A percentile compares a stretch with the other conserved stretches of the same genome.
phyloP scores from a whole-genome alignment of 257 asterid species.

The Petrea volubilis region DNA sequence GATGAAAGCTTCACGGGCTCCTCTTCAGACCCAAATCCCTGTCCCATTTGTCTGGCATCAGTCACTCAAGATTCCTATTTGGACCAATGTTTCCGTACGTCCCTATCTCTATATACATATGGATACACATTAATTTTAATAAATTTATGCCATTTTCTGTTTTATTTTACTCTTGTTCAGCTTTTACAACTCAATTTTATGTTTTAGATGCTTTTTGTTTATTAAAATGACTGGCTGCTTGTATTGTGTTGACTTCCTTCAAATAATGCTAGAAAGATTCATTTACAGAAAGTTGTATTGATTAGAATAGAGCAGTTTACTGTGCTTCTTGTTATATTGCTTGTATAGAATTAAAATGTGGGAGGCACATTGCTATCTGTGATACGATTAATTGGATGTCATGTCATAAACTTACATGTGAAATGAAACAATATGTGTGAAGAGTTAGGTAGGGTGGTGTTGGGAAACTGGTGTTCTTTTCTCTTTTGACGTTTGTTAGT shows the following conservation, averaged over 20 bases:
- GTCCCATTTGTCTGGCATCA: slow-evolving; percentile 66
- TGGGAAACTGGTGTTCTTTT: neutral
- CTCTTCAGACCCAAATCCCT: slow-evolving; percentile 44
- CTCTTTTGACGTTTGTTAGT: neutral
- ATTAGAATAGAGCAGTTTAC: neutral
- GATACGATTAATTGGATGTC: neutral
- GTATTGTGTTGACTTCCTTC: neutral
- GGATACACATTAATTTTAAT: neutral
- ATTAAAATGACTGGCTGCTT: neutral
- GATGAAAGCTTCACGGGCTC: slow-evolving; percentile 29
- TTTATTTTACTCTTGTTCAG: neutral
- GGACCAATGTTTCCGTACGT: slow-evolving; percentile 75
- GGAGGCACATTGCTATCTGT: neutral
- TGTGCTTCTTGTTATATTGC: neutral
- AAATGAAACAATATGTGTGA: neutral
- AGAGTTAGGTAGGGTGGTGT: neutral
- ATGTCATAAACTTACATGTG: neutral
- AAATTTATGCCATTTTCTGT: neutral
- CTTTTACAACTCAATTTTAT: neutral
- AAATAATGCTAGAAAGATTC: no score
- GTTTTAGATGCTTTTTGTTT: neutral
- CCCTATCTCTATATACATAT: neutral
- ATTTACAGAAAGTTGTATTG: neutral
- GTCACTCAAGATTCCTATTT: slow-evolving; percentile 57
- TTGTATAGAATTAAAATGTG: neutral